Conservation (phyloP, 208 protist species). For the Perkinsela sp. region DNA sequence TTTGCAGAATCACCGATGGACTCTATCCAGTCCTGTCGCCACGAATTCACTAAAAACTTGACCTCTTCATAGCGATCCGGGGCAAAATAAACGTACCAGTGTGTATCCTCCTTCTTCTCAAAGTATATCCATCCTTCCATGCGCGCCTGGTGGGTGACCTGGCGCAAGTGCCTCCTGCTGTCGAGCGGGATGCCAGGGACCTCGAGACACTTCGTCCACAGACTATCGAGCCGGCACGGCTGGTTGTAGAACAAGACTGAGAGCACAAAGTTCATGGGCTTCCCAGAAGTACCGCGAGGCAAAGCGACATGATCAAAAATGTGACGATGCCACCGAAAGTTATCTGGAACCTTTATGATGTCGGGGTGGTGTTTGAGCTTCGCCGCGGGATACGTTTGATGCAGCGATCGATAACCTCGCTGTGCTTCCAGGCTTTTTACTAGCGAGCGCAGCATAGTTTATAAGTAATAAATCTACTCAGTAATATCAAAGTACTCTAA, state of each 20-base stretch:
- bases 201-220: slow-evolving; percentile 40
- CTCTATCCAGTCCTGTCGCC: not conserved
- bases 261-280: slow-evolving; percentile 48
- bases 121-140: slow-evolving; percentile 55
- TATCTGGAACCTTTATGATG: not conserved
- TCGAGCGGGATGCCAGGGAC: slow-evolving; percentile 55
- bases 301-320: slow-evolving; percentile 9
- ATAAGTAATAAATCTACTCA: no score
- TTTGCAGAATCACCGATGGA: not conserved
- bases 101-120: slow-evolving; percentile 13
- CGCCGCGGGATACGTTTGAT: not conserved
- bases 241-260: slow-evolving; percentile 57
- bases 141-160: slow-evolving; percentile 45
- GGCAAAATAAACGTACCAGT: slow-evolving; percentile 37
- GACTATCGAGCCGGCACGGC: slow-evolving; percentile 37
- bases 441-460: no score
- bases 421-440: not conserved
- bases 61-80: slow-evolving; percentile 58
- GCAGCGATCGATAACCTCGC: not conserved
- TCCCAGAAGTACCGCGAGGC: slow-evolving; percentile 43
- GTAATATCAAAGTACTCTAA: no score
- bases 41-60: slow-evolving; percentile 13
- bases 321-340: not conserved
- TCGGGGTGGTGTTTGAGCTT: not conserved
- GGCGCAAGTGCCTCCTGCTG: slow-evolving; percentile 55